phyloP scores from a whole-genome alignment of 129 eudicot genomes.

The Chrysanthemum makinoi region DNA sequence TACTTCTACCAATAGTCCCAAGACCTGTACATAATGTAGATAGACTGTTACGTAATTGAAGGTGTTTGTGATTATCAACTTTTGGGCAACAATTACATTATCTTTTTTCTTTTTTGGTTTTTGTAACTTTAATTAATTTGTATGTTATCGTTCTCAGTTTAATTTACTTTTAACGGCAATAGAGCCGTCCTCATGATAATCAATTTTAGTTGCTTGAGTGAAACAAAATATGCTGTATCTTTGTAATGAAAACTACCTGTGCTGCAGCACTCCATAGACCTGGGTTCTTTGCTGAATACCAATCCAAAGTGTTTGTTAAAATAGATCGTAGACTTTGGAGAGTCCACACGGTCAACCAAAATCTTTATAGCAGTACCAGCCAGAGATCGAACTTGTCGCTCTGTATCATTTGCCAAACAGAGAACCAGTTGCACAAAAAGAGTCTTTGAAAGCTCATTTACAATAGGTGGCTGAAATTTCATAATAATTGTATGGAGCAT shows the following conservation, averaged over 20 bases:
- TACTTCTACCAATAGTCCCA: conserved; percentile 77
- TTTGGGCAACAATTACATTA: not conserved
- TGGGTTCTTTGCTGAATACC: conserved; percentile 71
- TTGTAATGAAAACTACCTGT: conserved; percentile 46
- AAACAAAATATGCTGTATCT: not conserved
- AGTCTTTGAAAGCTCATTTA: conserved; percentile 49
- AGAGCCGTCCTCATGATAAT: not conserved
- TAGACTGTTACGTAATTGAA: not conserved
- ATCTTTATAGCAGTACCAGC: conserved; percentile 61
- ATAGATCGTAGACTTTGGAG: conserved; percentile 46
- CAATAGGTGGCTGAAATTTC: conserved; percentile 47
- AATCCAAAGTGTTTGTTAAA: conserved; percentile 46
- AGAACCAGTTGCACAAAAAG: conserved; percentile 55
- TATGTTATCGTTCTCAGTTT: too few species aligned
- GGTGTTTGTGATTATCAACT: not conserved
- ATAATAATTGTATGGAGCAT: conserved; percentile 71
- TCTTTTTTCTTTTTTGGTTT: too few species aligned
- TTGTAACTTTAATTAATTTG: too few species aligned
- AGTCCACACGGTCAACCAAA: conserved; percentile 52
- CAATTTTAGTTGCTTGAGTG: not conserved
- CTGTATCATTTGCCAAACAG: conserved; percentile 71
- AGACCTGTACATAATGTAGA: conserved; percentile 42
- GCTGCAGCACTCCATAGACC: conserved; percentile 88
- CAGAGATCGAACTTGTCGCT: conserved; percentile 61
- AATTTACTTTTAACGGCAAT: too few species aligned